Conservation (phyloP, 176 grass and related monocot species). For the Oryza brachyantha region DNA sequence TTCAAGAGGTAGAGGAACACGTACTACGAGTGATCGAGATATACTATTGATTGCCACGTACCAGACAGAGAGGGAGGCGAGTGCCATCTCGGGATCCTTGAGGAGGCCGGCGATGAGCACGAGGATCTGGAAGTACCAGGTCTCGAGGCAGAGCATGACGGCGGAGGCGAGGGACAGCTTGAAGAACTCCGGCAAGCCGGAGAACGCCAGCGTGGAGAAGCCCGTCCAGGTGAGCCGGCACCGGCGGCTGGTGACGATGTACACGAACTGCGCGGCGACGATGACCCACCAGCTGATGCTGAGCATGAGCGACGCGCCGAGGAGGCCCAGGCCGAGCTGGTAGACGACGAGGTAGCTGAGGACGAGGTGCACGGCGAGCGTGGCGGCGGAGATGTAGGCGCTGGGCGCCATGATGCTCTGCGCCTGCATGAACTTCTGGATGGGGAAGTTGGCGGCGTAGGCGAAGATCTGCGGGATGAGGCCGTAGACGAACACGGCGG, state of each 20-base stretch:
- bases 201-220: constrained; percentile 51
- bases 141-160: constrained; percentile 89
- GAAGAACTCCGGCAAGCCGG: constrained; percentile 34
- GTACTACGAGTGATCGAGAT: too few relatives aligned
- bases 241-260: constrained; percentile 44
- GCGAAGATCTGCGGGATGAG: constrained; percentile 94
- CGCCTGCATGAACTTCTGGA: constrained; percentile 87
- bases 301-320: constrained; percentile 62
- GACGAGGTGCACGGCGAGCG: constrained; percentile 36
- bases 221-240: constrained; percentile 62
- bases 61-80: constrained; percentile 66
- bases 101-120: constrained; percentile 53
- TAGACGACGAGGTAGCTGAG: constrained; percentile 51
- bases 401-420: constrained; percentile 88
- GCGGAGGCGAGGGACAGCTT: constrained; percentile 55
- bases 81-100: constrained; percentile 43
- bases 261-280: constrained; percentile 50
- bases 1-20: not conserved
- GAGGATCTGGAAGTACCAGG: constrained; percentile 48
- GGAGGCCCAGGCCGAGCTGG: constrained; percentile 36
- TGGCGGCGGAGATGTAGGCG: constrained; percentile 59
- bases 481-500: constrained; percentile 69
- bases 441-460: constrained; percentile 83
- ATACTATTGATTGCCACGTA: not conserved
- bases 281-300: constrained; percentile 71